A percentile compares a stretch with the other conserved stretches of the same genome.
phyloP scores from a whole-genome alignment of 1,139 yeast genomes.

The Suhomyces bolitotheri region DNA sequence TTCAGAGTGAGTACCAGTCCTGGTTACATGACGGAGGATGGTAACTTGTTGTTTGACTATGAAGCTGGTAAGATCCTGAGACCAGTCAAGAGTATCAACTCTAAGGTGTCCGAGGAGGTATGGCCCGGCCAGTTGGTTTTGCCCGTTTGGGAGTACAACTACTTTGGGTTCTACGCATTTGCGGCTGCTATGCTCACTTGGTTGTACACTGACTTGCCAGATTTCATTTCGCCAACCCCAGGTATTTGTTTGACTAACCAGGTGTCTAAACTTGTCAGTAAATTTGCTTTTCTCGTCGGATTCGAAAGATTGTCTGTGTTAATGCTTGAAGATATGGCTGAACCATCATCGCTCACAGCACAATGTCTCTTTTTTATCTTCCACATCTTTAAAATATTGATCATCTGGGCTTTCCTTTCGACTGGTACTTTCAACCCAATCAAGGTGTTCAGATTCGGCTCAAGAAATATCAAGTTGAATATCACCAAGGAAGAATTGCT shows the following conservation, averaged over 20 bases:
- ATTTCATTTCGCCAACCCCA: slow-evolving; percentile 85
- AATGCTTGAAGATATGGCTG: slow-evolving; percentile 49
- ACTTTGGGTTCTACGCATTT: slow-evolving; percentile 48
- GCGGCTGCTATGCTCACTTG: slow-evolving; percentile 55
- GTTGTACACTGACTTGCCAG: slow-evolving; percentile 94
- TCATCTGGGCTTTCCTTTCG: slow-evolving; percentile 60
- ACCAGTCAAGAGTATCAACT: slow-evolving; percentile 46
- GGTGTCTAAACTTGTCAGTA: slow-evolving; percentile 40
- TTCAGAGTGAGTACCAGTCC: slow-evolving; percentile 73
- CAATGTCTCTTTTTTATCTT: slow-evolving; percentile 70
- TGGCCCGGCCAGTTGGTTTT: slow-evolving; percentile 92
- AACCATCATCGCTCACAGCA: slow-evolving; percentile 43
- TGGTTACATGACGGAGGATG: slow-evolving; percentile 82
- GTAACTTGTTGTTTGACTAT: slow-evolving; percentile 69
- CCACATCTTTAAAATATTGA: slow-evolving; percentile 61
- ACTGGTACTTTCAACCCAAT: slow-evolving; percentile 79
- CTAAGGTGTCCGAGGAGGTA: slow-evolving; percentile 54
- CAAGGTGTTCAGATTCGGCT: slow-evolving; percentile 29
- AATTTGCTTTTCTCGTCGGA: slow-evolving; percentile 35
- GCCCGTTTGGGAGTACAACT: slow-evolving; percentile 73
- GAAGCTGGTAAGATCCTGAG: slow-evolving; percentile 49
- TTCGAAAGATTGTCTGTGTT: slow-evolving; percentile 41
- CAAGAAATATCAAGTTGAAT: slow-evolving; percentile 31
- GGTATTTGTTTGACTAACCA: slow-evolving; percentile 82
- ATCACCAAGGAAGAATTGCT: slow-evolving; percentile 59